A percentile compares a stretch with the other conserved stretches of the same genome.
Evolutionary conservation across 768 basidiomycete species (phyloP).

Genomic region (Leccinum incarnatum): DNA sequence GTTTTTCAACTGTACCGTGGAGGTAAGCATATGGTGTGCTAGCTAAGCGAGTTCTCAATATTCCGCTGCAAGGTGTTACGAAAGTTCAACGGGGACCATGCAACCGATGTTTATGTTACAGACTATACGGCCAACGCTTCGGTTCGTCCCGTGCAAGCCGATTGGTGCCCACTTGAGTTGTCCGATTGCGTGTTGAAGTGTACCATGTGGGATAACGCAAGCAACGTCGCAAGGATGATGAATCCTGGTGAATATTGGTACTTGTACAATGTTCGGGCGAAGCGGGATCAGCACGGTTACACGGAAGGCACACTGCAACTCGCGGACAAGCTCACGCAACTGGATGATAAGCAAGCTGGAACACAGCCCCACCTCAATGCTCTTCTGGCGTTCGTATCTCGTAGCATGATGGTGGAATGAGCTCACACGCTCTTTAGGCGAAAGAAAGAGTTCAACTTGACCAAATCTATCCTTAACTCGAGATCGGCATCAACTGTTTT

Average conservation of each 20-base stretch:
- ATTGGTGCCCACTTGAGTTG: slow-evolving; percentile 49
- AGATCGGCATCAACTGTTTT: slow-evolving; percentile 32
- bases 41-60: neutral
- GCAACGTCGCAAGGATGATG: slow-evolving; percentile 41
- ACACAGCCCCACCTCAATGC: slow-evolving; percentile 40
- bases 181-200: slow-evolving; percentile 48
- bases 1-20: slow-evolving; percentile 63
- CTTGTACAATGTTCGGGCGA: slow-evolving; percentile 53
- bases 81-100: slow-evolving; percentile 34
- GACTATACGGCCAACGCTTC: slow-evolving; percentile 55
- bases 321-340: slow-evolving; percentile 38
- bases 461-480: slow-evolving; percentile 17
- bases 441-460: slow-evolving; percentile 40
- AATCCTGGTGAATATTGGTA: slow-evolving; percentile 48
- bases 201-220: slow-evolving; percentile 58
- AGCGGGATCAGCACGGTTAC: slow-evolving; percentile 35
- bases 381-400: slow-evolving; percentile 48
- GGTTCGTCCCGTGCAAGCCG: slow-evolving; percentile 32
- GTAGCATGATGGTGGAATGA: neutral
- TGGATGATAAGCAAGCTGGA: slow-evolving; percentile 41
- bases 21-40: slow-evolving; percentile 39
- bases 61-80: slow-evolving; percentile 44
- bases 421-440: slow-evolving; percentile 38
- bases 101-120: slow-evolving; percentile 57
- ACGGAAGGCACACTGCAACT: slow-evolving; percentile 54